These are phyloP conservation scores for Boletus huronensis DNA, from an alignment of 768 basidiomycete species.

Conservation along the genomic window DNA sequence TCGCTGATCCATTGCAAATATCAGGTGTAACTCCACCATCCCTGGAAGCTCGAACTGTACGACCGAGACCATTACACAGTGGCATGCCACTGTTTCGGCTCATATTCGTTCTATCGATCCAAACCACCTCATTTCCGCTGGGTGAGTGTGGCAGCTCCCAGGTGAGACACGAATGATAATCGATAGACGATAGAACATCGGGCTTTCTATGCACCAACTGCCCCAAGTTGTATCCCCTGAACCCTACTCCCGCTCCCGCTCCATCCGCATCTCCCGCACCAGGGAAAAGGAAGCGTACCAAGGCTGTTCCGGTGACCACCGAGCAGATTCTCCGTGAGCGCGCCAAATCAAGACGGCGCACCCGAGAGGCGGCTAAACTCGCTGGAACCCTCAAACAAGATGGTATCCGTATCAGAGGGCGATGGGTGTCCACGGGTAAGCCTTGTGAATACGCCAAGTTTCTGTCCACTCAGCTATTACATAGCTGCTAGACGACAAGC, in stretches of 20 bases:
- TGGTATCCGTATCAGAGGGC: slow-evolving; percentile 53
- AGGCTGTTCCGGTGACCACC: slow-evolving; percentile 42
- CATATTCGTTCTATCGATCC: slow-evolving; percentile 49
- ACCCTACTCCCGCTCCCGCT: slow-evolving; percentile 31
- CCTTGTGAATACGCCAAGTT: neutral
- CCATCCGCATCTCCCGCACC: slow-evolving; percentile 41
- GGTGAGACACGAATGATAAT: neutral
- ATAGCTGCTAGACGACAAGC: slow-evolving; percentile 48
- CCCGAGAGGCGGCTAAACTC: slow-evolving; percentile 34
- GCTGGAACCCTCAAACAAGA: slow-evolving; percentile 32
- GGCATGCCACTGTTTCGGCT: slow-evolving; percentile 48
- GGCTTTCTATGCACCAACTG: slow-evolving; percentile 61
- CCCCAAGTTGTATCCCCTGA: slow-evolving; percentile 48
- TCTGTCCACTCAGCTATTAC: neutral
- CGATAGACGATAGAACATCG: slow-evolving; percentile 36
- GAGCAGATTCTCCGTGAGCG: slow-evolving; percentile 47
- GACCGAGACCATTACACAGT: slow-evolving; percentile 51
- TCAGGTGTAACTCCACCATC: slow-evolving; percentile 57
- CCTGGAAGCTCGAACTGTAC: slow-evolving; percentile 41
- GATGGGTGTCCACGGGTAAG: slow-evolving; percentile 56
- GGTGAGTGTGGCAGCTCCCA: slow-evolving; percentile 37
- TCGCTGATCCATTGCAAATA: slow-evolving; percentile 1
- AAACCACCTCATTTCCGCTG: slow-evolving; percentile 63
- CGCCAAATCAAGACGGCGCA: slow-evolving; percentile 45
- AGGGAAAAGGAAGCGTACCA: slow-evolving; percentile 36